Base-by-base conservation (phyloP, 2,329 filamentous ascomycete species). In the Nemania serpens region DNA sequence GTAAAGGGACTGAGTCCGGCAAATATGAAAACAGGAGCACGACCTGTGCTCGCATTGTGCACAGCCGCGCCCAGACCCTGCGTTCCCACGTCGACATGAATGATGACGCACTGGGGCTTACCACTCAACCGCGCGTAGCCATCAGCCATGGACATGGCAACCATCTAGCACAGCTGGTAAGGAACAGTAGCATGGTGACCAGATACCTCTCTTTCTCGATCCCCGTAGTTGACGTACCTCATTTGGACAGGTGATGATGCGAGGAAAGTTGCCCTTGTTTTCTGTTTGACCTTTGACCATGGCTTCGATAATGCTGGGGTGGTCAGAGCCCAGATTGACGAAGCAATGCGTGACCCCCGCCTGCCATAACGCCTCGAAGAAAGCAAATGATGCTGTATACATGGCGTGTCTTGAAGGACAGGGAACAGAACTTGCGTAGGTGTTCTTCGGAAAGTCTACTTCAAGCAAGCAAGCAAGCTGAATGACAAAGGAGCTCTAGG, bases 61-160 rank as follows among this genome's bases (percentile, higher is more conserved):
- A 94, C 86, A 0, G 90, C 91, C 2, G 89, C 89, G 25, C 86
- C 90, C 1, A 94, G 82, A 7, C 88, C 90, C 74, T 93, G 91
- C 0, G 91, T 94, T 25, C 91, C 91, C 17, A 93, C 90, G 68
- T 94, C 90, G 59, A 93, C 90, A 69, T 93, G 90, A 2, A 93
- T 84, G 63, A 93, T 89, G 12, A 93, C 90, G 61, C 85, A 88
- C 75, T 93, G 90, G 0, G 90, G 88, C 67, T 89, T 85, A 55
- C 85, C 85, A 5, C 88, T 91, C 39, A 91, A 75, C 33, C 89
- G 83, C 39, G 91, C 90, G 70, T 91, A 93, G 53, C 91, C 91
- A 73, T 94, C 91, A 13, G 91, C 91, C 88, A 92, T 91, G 60
- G 90, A 93, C 69, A 94, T 83, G 25, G 91, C 91, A 6, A 93